Evolutionary conservation across 306 rosid genomes (phyloP).

Genomic region (Vigna angularis): DNA sequence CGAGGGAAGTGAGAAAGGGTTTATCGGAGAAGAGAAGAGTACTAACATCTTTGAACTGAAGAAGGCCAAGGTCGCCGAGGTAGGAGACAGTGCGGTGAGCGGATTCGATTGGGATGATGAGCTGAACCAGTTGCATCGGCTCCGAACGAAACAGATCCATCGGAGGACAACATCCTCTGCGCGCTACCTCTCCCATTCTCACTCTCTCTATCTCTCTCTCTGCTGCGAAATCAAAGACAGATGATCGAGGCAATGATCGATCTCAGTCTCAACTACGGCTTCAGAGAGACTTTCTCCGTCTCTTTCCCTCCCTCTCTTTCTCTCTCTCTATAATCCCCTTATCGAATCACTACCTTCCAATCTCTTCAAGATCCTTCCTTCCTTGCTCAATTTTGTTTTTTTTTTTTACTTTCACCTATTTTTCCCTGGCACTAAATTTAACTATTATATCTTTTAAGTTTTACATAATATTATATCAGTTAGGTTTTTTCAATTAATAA

Average conservation of each 20-base stretch:
- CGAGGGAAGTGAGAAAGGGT: slow-evolving; percentile 43
- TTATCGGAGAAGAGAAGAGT: slow-evolving; percentile 22
- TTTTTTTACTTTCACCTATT: slow-evolving; percentile 2
- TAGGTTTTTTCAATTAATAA: too few species aligned
- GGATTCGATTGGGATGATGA: slow-evolving; percentile 95
- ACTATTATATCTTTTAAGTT: too few species aligned
- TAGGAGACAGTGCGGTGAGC: slow-evolving; percentile 89
- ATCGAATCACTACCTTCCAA: slow-evolving; percentile 10
- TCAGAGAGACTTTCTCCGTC: slow-evolving; percentile 33
- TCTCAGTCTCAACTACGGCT: slow-evolving; percentile 44
- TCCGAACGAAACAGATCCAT: slow-evolving; percentile 99
- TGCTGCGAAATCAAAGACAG: slow-evolving; percentile 9
- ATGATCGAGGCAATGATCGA: slow-evolving; percentile 42
- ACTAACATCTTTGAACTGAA: slow-evolving; percentile 89
- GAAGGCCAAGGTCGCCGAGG: slow-evolving; percentile 95
- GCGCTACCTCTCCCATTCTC: slow-evolving; percentile 66
- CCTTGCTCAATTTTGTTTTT: neutral
- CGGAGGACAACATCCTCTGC: slow-evolving; percentile 86
- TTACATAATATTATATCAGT: too few species aligned
- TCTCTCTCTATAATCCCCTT: slow-evolving; percentile 14
- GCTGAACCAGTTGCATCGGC: slow-evolving; percentile 97
- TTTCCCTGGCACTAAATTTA: slow-evolving; percentile 18
- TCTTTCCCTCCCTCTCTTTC: neutral
- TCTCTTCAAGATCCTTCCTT: neutral
- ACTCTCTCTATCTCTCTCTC: slow-evolving; percentile 40